These are phyloP conservation scores for Clathrus columnatus DNA, from an alignment of 768 basidiomycete genomes.

Conservation along the genomic window DNA sequence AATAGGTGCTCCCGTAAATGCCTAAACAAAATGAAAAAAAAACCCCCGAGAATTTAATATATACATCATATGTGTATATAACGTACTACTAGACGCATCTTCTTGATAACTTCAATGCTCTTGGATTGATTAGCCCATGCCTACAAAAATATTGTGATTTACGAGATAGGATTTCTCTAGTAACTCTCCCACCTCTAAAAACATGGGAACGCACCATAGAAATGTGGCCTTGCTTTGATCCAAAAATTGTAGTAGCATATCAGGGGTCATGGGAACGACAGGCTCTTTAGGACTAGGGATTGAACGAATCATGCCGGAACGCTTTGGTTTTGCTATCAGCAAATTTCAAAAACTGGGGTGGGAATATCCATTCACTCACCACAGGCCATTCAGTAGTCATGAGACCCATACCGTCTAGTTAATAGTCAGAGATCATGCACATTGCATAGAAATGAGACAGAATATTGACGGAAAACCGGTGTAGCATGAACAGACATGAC, in stretches of 20 bases:
- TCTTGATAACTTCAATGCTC: slow-evolving; percentile 7
- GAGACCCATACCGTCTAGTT: background rate
- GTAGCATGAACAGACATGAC: background rate
- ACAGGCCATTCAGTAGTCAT: background rate
- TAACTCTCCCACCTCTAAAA: slow-evolving; percentile 12
- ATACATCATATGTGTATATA: background rate
- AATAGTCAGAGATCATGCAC: background rate
- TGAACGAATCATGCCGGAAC: slow-evolving; percentile 1
- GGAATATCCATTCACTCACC: background rate
- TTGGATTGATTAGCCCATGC: slow-evolving; percentile 9
- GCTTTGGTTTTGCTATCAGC: slow-evolving; percentile 1
- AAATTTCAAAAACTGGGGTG: background rate
- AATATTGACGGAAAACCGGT: background rate
- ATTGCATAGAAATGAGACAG: too few species aligned
- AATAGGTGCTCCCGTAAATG: slow-evolving; percentile 13
- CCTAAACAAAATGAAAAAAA: background rate
- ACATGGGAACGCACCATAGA: slow-evolving; percentile 13
- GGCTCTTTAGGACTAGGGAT: slow-evolving; percentile 10
- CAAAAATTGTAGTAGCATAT: slow-evolving; percentile 10
- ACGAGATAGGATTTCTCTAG: background rate
- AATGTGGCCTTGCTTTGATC: background rate
- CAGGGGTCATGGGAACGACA: slow-evolving; percentile 10
- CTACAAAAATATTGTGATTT: background rate
- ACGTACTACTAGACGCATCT: slow-evolving; percentile 10
- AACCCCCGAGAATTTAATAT: background rate